phyloP scores from a whole-genome alignment of 2,329 filamentous ascomycete species.

The Gremmenia infestans region DNA sequence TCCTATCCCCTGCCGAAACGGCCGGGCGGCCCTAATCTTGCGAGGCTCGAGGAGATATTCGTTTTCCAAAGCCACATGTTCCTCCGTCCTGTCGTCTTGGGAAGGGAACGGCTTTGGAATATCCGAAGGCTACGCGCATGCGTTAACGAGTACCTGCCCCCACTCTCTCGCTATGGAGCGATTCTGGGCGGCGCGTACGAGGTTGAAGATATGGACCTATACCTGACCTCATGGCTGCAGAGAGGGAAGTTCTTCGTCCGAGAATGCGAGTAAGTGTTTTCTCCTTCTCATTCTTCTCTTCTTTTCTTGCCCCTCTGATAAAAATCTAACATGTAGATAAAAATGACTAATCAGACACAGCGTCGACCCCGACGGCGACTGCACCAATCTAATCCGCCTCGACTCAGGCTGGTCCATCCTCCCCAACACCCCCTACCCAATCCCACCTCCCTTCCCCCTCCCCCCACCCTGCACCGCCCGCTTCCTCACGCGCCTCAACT shows the following conservation, averaged over 20 bases:
- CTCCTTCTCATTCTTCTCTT: neutral
- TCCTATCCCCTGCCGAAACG: neutral
- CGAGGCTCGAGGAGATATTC: neutral
- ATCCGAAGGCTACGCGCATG: no score
- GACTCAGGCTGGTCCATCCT: neutral
- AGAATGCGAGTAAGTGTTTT: neutral
- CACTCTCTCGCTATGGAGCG: neutral
- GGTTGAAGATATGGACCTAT: neutral
- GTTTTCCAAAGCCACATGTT: no score
- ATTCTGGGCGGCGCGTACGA: neutral
- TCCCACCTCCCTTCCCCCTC: no score
- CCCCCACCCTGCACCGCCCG: no score
- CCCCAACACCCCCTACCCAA: no score
- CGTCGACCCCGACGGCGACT: neutral
- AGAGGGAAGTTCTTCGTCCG: neutral
- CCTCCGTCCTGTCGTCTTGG: no score
- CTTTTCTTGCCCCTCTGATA: no score
- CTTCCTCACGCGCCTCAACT: no score
- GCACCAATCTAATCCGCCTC: neutral
- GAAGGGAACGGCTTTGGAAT: no score
- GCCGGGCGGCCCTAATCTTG: neutral
- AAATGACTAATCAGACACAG: neutral
- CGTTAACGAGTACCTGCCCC: no score
- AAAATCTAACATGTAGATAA: neutral
- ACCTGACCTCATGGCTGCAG: neutral